Percentiles rank a stretch among this genome's conserved stretches.
phyloP scores from a whole-genome alignment of 305 asterid genomes.

The Fraxinus sp. region DNA sequence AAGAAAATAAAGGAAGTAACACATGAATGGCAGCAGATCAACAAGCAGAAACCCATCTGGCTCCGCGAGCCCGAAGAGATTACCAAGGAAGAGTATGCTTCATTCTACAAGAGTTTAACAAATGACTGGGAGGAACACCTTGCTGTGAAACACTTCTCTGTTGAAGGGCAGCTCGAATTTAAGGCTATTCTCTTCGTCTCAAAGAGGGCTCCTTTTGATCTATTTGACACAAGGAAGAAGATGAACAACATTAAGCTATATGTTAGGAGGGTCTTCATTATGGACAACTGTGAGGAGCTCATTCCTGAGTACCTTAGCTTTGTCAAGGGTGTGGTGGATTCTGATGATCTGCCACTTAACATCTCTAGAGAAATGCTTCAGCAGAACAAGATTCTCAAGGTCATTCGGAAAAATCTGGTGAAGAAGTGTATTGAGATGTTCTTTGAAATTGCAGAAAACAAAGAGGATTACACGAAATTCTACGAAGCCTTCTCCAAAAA shows the following conservation, averaged over 20 bases:
- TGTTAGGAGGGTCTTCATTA: neutral
- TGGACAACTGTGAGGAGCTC: neutral
- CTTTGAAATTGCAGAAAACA: too few species aligned
- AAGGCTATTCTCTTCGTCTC: neutral
- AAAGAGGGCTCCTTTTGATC: neutral
- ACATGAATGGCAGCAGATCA: constrained; percentile 25
- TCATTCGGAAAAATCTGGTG: too few species aligned
- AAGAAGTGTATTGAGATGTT: too few species aligned
- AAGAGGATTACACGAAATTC: too few species aligned
- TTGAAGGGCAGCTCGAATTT: neutral
- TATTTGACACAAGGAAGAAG: too few species aligned
- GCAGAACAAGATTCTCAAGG: too few species aligned
- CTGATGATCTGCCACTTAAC: constrained; percentile 30
- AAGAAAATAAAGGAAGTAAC: constrained; percentile 25
- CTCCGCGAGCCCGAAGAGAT: too few species aligned
- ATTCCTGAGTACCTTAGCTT: constrained; percentile 23
- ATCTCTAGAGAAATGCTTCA: constrained; percentile 20
- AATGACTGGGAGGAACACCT: constrained; percentile 11
- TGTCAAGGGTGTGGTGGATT: constrained; percentile 8
- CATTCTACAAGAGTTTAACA: constrained; percentile 12
- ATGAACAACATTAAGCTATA: too few species aligned
- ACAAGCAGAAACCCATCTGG: constrained; percentile 8
- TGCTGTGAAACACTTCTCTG: neutral
- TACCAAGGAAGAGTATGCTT: too few species aligned
- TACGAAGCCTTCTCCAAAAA: too few species aligned